These are phyloP conservation scores for Pythium vanterpoolii DNA, from an alignment of 352 stramenopile species.

Conservation along the genomic window DNA sequence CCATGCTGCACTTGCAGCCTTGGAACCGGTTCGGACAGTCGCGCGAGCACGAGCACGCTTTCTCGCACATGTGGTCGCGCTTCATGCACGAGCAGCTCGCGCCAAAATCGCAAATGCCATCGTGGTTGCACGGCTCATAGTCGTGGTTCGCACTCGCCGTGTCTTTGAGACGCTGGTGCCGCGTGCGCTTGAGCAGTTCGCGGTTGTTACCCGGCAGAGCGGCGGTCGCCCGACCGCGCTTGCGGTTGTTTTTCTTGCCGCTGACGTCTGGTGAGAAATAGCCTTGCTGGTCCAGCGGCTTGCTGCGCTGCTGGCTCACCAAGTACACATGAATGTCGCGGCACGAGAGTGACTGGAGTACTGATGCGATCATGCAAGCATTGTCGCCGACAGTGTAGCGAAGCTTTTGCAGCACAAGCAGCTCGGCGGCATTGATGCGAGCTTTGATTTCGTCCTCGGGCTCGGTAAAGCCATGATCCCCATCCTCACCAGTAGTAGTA, in stretches of 20 bases:
- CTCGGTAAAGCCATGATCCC: slow-evolving; percentile 19
- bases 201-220: slow-evolving; percentile 39
- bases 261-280: slow-evolving; percentile 42
- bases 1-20: slow-evolving; percentile 40
- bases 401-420: slow-evolving; percentile 57
- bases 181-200: slow-evolving; percentile 56
- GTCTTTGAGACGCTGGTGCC: slow-evolving; percentile 63
- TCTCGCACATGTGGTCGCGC: slow-evolving; percentile 77
- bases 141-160: slow-evolving; percentile 56
- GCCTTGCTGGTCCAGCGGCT: slow-evolving; percentile 14
- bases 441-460: slow-evolving; percentile 24
- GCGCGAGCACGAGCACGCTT: slow-evolving; percentile 77
- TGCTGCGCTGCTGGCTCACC: slow-evolving; percentile 35
- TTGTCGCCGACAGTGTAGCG: slow-evolving; percentile 55
- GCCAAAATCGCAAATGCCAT: slow-evolving; percentile 53
- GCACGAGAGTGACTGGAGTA: slow-evolving; percentile 56
- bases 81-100: slow-evolving; percentile 68
- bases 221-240: slow-evolving; percentile 33
- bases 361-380: slow-evolving; percentile 57
- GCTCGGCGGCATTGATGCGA: slow-evolving; percentile 34
- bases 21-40: slow-evolving; percentile 72
- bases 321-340: slow-evolving; percentile 53
- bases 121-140: slow-evolving; percentile 78
- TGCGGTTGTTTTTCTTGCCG: slow-evolving; percentile 37
- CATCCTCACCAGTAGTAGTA: neutral